phyloP scores from a whole-genome alignment of 768 basidiomycete genomes.

The Mycena venus region DNA sequence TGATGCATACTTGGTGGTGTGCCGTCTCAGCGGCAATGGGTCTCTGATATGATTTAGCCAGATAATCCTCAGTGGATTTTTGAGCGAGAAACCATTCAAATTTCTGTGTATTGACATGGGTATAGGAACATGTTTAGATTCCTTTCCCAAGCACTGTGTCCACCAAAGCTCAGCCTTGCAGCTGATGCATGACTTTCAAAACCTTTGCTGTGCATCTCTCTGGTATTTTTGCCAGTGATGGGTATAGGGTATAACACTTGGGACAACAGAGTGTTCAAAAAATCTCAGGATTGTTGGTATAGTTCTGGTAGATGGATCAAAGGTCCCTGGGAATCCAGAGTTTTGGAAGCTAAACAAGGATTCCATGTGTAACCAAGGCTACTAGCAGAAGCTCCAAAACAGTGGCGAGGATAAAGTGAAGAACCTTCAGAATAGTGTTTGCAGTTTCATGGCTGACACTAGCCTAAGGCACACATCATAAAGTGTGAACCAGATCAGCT shows the following conservation, averaged over 20 bases:
- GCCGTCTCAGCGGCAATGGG: constrained; percentile 17
- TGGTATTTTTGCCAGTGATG: neutral
- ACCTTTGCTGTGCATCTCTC: neutral
- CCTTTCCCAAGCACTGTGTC: constrained; percentile 18
- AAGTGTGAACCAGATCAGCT: no score
- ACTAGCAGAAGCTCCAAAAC: constrained; percentile 14
- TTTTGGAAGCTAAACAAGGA: constrained; percentile 19
- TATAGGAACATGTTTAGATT: constrained; percentile 14
- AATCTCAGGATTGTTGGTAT: constrained; percentile 17
- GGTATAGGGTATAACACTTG: constrained; percentile 26
- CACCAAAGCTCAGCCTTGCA: constrained; percentile 12
- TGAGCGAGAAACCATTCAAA: constrained; percentile 25
- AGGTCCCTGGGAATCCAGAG: constrained; percentile 24
- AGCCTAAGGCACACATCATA: neutral
- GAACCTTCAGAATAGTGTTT: constrained; percentile 26
- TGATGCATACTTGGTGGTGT: no score
- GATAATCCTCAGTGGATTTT: constrained; percentile 19
- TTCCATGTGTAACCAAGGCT: constrained; percentile 17
- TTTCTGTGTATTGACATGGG: constrained; percentile 26
- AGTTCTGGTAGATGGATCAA: constrained; percentile 14
- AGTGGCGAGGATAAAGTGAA: constrained; percentile 23
- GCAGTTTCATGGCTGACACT: constrained; percentile 24
- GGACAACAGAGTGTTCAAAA: constrained; percentile 29
- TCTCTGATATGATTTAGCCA: constrained; percentile 12
- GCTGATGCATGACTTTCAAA: neutral